phyloP scores from a whole-genome alignment of 257 asterid species.

The Primulina eburnea region DNA sequence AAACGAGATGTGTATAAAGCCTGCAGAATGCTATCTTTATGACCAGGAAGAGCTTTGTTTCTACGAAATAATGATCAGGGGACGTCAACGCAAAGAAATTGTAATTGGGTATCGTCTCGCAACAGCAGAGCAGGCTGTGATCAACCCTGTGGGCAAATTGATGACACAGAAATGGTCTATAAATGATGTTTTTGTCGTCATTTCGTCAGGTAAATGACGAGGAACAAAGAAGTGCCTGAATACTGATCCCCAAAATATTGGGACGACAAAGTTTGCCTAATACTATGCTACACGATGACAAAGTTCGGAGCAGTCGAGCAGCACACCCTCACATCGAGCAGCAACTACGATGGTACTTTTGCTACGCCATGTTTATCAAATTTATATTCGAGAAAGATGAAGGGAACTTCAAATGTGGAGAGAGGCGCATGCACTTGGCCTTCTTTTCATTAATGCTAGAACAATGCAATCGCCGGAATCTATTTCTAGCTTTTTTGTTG shows the following conservation, averaged over 20 bases:
- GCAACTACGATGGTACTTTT: background rate
- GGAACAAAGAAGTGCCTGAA: background rate
- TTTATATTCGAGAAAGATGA: background rate
- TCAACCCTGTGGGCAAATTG: conserved; percentile 71
- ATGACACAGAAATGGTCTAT: conserved; percentile 72
- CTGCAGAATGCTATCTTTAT: conserved; percentile 86
- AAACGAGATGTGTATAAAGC: conserved; percentile 91
- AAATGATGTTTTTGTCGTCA: conserved; percentile 82
- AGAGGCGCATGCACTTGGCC: background rate
- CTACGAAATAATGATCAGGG: conserved; percentile 78
- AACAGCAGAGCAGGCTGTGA: conserved; percentile 69
- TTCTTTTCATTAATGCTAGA: background rate
- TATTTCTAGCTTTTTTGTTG: background rate
- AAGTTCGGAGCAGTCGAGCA: background rate
- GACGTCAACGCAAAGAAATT: conserved; percentile 70
- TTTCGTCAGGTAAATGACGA: conserved; percentile 57
- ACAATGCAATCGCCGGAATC: background rate
- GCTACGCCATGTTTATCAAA: background rate
- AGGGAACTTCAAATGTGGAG: background rate
- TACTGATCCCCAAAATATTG: background rate
- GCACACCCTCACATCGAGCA: background rate
- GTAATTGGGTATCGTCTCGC: conserved; percentile 87
- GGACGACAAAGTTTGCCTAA: conserved; percentile 7
- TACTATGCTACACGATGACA: background rate
- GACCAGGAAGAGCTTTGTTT: conserved; percentile 92